Evolutionary conservation across 2,329 filamentous ascomycete genomes (phyloP).

Genomic region (Fusarium brevicatenulatum): DNA sequence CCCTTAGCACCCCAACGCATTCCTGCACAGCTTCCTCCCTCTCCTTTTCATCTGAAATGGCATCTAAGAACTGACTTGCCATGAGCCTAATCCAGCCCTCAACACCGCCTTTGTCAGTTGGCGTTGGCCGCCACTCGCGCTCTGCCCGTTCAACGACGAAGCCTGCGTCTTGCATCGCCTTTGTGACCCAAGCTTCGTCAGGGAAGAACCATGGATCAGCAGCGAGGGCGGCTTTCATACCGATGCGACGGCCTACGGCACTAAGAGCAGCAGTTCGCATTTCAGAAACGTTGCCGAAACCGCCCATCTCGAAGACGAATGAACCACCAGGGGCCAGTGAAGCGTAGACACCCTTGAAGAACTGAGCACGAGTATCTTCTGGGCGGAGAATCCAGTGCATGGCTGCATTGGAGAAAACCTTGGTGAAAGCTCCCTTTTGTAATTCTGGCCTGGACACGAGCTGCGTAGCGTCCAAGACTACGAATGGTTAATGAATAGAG

Average conservation of each 20-base stretch:
- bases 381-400: slow-evolving; percentile 72
- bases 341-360: slow-evolving; percentile 64
- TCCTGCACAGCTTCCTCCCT: slow-evolving; percentile 65
- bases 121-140: slow-evolving; percentile 72
- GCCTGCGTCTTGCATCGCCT: slow-evolving; percentile 57
- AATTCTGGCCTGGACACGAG: slow-evolving; percentile 50
- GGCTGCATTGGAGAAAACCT: slow-evolving; percentile 74
- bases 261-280: slow-evolving; percentile 67
- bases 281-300: slow-evolving; percentile 74
- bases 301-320: slow-evolving; percentile 78
- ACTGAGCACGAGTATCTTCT: slow-evolving; percentile 54
- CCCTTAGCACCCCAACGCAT: slow-evolving; percentile 63
- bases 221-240: slow-evolving; percentile 58
- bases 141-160: slow-evolving; percentile 65
- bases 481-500: not conserved
- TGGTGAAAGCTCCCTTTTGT: slow-evolving; percentile 56
- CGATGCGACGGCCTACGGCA: slow-evolving; percentile 62
- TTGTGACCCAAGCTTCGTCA: slow-evolving; percentile 67
- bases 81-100: slow-evolving; percentile 74
- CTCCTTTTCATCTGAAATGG: slow-evolving; percentile 55
- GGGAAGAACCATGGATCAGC: slow-evolving; percentile 78
- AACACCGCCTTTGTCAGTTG: slow-evolving; percentile 66
- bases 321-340: slow-evolving; percentile 64
- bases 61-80: slow-evolving; percentile 67
- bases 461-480: slow-evolving; percentile 59